phyloP scores from a whole-genome alignment of 2,329 filamentous ascomycete genomes.

The Claviceps monticola region DNA sequence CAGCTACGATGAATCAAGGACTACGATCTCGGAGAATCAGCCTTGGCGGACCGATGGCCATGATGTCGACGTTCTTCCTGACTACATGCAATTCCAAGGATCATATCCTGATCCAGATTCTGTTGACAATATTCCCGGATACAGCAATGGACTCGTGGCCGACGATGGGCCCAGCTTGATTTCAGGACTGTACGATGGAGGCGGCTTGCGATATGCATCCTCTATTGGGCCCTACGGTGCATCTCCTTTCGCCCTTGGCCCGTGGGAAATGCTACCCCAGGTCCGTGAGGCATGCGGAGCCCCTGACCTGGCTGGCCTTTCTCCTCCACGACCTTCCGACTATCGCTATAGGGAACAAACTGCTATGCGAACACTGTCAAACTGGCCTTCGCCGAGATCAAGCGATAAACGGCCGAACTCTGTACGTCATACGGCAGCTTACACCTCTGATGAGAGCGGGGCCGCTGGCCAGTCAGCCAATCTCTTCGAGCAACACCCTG shows the following conservation, averaged over 20 bases:
- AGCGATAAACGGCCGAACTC: constrained; percentile 2
- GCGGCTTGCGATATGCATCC: constrained; percentile 4
- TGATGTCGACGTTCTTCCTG: neutral
- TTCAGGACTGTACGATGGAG: constrained; percentile 4
- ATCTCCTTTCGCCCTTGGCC: constrained; percentile 10
- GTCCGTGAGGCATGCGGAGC: constrained; percentile 18
- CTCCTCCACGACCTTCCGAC: constrained; percentile 21
- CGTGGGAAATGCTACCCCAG: constrained; percentile 6
- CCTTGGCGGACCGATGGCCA: constrained; percentile 2
- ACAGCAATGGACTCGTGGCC: neutral
- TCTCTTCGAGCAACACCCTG: constrained; percentile 4
- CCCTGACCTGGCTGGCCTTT: constrained; percentile 15
- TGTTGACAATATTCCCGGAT: constrained; percentile 1
- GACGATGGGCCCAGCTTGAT: constrained; percentile 4
- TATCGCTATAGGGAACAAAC: constrained; percentile 10
- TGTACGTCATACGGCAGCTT: neutral
- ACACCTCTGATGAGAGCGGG: neutral
- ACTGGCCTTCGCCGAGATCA: constrained; percentile 3
- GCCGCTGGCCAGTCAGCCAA: constrained; percentile 2
- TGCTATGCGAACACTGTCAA: neutral
- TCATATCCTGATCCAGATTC: constrained; percentile 5
- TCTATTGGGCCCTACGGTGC: constrained; percentile 7
- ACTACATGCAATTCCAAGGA: constrained; percentile 5
- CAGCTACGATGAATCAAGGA: constrained; percentile 6
- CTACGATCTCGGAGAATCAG: constrained; percentile 2